Conservation (phyloP, 2,329 filamentous ascomycete species). For the Aspergillus sp. region DNA sequence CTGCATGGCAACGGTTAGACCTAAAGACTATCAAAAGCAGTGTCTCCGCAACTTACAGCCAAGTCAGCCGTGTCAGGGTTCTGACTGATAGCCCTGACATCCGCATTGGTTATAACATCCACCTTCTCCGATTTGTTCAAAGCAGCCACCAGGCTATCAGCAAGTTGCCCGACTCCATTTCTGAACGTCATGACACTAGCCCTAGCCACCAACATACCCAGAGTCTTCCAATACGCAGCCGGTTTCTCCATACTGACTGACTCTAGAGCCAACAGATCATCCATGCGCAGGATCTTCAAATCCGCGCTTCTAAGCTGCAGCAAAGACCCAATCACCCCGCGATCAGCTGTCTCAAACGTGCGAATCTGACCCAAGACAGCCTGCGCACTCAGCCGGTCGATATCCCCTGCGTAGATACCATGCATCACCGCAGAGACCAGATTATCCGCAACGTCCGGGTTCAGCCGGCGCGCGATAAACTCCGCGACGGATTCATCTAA, state of each 20-base stretch:
- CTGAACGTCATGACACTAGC: conserved; percentile 37
- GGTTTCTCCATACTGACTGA: conserved; percentile 9
- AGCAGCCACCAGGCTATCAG: conserved; percentile 45
- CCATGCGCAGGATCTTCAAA: conserved; percentile 11
- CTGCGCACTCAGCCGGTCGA: conserved; percentile 68
- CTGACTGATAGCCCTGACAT: conserved; percentile 42
- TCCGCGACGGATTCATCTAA: conserved; percentile 64
- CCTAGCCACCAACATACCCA: conserved; percentile 10
- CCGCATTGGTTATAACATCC: conserved; percentile 44
- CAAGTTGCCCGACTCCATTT: conserved; percentile 57
- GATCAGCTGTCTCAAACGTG: conserved; percentile 37
- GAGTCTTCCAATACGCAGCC: conserved; percentile 8
- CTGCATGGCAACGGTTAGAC: conserved; percentile 3
- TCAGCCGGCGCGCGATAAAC: conserved; percentile 52
- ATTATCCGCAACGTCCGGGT: conserved; percentile 57
- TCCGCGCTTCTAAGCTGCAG: conserved; percentile 5
- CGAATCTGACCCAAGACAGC: conserved; percentile 49
- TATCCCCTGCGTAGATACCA: conserved; percentile 87
- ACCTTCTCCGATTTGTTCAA: conserved; percentile 52
- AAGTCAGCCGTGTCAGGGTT: conserved; percentile 14
- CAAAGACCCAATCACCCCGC: conserved; percentile 12
- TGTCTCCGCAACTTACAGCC: conserved; percentile 12
- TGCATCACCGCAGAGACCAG: conserved; percentile 68
- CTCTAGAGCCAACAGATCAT: conserved; percentile 22
- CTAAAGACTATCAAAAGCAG: not conserved